phyloP scores from a whole-genome alignment of 768 basidiomycete genomes.

The Pholiota microspora region DNA sequence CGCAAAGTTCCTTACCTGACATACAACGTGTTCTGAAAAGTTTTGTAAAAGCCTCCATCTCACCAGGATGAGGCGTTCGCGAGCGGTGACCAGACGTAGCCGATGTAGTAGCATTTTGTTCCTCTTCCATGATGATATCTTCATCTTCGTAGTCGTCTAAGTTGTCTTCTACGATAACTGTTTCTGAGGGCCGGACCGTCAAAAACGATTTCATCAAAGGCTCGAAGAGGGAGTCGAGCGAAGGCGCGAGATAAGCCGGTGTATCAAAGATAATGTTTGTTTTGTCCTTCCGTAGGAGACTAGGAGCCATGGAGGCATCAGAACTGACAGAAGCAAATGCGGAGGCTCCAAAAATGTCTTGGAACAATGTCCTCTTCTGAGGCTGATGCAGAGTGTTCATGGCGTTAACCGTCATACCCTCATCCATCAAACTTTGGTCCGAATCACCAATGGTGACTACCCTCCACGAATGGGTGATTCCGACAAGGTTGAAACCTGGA shows the following conservation, averaged over 20 bases:
- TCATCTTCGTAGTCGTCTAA: slow-evolving; percentile 31
- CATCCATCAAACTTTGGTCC: slow-evolving; percentile 41
- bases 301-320: slow-evolving; percentile 18
- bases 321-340: slow-evolving; percentile 48
- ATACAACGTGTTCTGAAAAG: slow-evolving; percentile 56
- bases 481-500: slow-evolving; percentile 56
- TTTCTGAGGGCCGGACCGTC: slow-evolving; percentile 21
- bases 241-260: slow-evolving; percentile 76
- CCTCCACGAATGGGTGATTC: slow-evolving; percentile 65
- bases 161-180: slow-evolving; percentile 2
- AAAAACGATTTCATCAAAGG: slow-evolving; percentile 41
- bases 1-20: slow-evolving; percentile 32
- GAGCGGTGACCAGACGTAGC: slow-evolving; percentile 13
- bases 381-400: slow-evolving; percentile 18
- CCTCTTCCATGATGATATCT: slow-evolving; percentile 46
- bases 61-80: slow-evolving; percentile 44
- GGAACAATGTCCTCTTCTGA: slow-evolving; percentile 64
- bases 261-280: slow-evolving; percentile 54
- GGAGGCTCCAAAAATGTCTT: slow-evolving; percentile 87
- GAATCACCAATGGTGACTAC: slow-evolving; percentile 68
- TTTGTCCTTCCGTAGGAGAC: slow-evolving; percentile 9
- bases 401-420: slow-evolving; percentile 13
- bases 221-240: slow-evolving; percentile 70
- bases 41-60: slow-evolving; percentile 58
- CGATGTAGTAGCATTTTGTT: slow-evolving; percentile 23